A percentile compares a stretch with the other conserved stretches of the same genome.
These are phyloP conservation scores for Eucalyptus curtisii DNA, from an alignment of 345 rosid genomes.

Conservation along the genomic window DNA sequence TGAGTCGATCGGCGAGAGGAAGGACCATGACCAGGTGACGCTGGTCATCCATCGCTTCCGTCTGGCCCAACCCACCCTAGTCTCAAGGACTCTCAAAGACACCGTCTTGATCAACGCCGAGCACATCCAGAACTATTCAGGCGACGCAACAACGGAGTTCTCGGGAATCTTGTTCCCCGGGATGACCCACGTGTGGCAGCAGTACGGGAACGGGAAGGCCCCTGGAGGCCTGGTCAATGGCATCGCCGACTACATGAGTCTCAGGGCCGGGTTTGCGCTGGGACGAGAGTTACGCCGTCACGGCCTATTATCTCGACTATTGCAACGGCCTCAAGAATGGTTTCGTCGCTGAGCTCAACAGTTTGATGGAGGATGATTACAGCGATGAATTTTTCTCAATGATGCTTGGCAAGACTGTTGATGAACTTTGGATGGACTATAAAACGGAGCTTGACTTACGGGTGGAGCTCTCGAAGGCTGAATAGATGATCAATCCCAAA, in stretches of 20 bases:
- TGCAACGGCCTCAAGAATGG: background rate
- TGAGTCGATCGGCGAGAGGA: background rate
- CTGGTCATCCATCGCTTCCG: background rate
- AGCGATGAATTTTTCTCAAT: background rate
- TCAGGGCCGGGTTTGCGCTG: background rate
- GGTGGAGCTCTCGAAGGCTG: background rate
- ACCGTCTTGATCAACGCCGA: conserved; percentile 10
- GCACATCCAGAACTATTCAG: background rate
- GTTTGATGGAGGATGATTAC: background rate
- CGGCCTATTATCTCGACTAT: background rate
- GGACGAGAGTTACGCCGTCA: background rate
- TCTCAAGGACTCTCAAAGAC: background rate
- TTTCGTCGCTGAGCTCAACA: background rate
- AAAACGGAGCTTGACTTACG: background rate
- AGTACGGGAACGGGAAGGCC: background rate
- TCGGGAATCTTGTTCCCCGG: background rate
- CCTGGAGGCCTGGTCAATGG: background rate
- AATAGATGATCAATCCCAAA: background rate
- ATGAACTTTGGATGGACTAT: background rate
- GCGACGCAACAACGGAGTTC: background rate
- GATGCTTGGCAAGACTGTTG: background rate
- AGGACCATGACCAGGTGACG: background rate
- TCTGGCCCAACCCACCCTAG: background rate
- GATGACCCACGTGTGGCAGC: background rate
- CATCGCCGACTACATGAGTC: background rate